phyloP scores from a whole-genome alignment of 2,329 filamentous ascomycete species.

The Ophidiomyces ophidiicola region DNA sequence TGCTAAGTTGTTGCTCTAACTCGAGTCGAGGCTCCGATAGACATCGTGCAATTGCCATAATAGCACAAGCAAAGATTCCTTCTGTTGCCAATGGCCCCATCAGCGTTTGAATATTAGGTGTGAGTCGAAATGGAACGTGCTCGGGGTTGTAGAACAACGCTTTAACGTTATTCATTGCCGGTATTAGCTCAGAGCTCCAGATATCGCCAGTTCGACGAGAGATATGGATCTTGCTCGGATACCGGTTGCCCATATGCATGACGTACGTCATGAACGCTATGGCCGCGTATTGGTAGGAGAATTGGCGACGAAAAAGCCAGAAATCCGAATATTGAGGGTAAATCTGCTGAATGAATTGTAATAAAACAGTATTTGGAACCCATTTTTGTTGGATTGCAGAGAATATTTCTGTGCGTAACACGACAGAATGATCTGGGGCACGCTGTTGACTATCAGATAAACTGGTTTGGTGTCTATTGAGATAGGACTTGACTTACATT shows the following conservation, averaged over 20 bases:
- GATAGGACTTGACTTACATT: slow-evolving; percentile 26
- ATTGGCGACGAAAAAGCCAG: slow-evolving; percentile 96
- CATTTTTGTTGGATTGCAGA: slow-evolving; percentile 87
- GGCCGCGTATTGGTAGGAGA: slow-evolving; percentile 88
- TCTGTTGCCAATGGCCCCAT: slow-evolving; percentile 95
- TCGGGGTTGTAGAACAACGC: slow-evolving; percentile 92
- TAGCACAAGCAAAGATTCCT: slow-evolving; percentile 83
- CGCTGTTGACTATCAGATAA: slow-evolving; percentile 27
- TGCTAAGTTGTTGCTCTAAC: slow-evolving; percentile 83
- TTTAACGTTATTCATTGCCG: slow-evolving; percentile 70
- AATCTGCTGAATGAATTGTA: slow-evolving; percentile 78
- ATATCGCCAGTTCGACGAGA: slow-evolving; percentile 78
- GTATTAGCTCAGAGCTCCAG: slow-evolving; percentile 91
- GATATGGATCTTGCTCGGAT: slow-evolving; percentile 91
- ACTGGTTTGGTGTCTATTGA: background rate
- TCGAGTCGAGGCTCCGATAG: slow-evolving; percentile 71
- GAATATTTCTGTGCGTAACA: slow-evolving; percentile 79
- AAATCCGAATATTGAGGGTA: slow-evolving; percentile 88
- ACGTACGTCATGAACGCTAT: slow-evolving; percentile 98
- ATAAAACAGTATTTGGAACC: slow-evolving; percentile 68
- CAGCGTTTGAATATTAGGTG: slow-evolving; percentile 86
- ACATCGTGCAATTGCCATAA: slow-evolving; percentile 94
- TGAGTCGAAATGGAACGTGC: slow-evolving; percentile 91
- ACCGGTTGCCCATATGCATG: slow-evolving; percentile 91
- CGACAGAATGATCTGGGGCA: slow-evolving; percentile 53